Conservation (phyloP, 331 rosid species). For the Malus hybrid region DNA sequence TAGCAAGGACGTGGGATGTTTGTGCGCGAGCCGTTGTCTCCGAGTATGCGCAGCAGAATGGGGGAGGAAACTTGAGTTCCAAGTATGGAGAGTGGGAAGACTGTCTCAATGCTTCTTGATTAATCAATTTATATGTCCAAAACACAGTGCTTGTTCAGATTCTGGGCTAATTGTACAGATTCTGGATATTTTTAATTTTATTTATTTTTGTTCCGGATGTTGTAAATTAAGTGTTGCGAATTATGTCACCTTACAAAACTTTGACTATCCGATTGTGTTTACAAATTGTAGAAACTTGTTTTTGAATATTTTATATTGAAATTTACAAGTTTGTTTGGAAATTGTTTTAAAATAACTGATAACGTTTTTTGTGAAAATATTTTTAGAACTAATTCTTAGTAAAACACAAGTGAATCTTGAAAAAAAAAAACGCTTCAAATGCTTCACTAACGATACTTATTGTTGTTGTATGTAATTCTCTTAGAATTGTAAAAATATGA, state of each 20-base stretch:
- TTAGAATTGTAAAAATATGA: too few species aligned
- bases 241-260: background rate
- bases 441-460: too few species aligned
- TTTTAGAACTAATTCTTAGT: too few species aligned
- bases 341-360: rapidly evolving
- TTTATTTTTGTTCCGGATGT: background rate
- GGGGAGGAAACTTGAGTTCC: slow-evolving; percentile 53
- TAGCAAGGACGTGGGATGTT: slow-evolving; percentile 37
- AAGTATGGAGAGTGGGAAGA: slow-evolving; percentile 40
- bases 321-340: too few species aligned
- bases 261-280: background rate
- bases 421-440: too few species aligned
- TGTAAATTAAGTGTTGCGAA: background rate
- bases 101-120: slow-evolving; percentile 3
- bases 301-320: too few species aligned
- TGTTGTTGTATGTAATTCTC: too few species aligned
- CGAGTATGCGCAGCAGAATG: slow-evolving; percentile 31
- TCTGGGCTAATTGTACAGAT: background rate
- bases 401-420: rapidly evolving
- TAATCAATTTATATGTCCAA: background rate
- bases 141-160: background rate
- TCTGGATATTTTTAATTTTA: background rate
- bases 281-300: background rate
- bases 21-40: slow-evolving; percentile 32
- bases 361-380: too few species aligned